Percentiles rank a stretch among this genome's conserved stretches.
phyloP scores from a whole-genome alignment of 805 yeast genomes.

The Saturnispora halmiae region DNA sequence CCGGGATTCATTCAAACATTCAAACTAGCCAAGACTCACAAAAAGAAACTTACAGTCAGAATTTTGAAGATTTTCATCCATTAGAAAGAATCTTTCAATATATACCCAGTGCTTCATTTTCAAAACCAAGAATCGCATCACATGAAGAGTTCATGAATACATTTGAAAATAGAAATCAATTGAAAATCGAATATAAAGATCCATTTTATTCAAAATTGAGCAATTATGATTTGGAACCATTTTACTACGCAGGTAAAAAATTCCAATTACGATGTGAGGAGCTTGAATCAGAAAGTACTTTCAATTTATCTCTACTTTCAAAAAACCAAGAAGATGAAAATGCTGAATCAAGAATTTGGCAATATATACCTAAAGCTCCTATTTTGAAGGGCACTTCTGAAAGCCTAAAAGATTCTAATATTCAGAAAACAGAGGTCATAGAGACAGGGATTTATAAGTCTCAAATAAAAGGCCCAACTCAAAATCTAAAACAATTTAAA shows the following conservation, averaged over 20 bases:
- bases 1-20: background rate
- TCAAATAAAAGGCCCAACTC: conserved; percentile 44
- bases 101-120: background rate
- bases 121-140: conserved; percentile 16
- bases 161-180: conserved; percentile 37
- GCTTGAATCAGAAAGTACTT: conserved; percentile 20
- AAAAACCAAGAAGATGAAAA: background rate
- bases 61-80: conserved; percentile 2
- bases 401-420: conserved; percentile 25
- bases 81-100: conserved; percentile 1
- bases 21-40: background rate
- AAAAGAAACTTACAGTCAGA: background rate
- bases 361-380: conserved; percentile 36
- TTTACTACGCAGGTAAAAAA: conserved; percentile 59
- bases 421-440: background rate
- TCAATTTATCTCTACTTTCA: background rate
- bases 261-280: conserved; percentile 37
- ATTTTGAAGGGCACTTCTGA: conserved; percentile 28
- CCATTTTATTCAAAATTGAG: conserved; percentile 51
- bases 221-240: conserved; percentile 47
- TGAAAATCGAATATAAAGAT: conserved; percentile 46
- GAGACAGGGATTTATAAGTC: conserved; percentile 28
- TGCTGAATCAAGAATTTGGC: conserved; percentile 10
- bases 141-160: conserved; percentile 18
- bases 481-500: conserved; percentile 32